These are phyloP conservation scores for Linnemannia schmuckeri DNA, from an alignment of 192 early-diverging fungal species.

Conservation along the genomic window DNA sequence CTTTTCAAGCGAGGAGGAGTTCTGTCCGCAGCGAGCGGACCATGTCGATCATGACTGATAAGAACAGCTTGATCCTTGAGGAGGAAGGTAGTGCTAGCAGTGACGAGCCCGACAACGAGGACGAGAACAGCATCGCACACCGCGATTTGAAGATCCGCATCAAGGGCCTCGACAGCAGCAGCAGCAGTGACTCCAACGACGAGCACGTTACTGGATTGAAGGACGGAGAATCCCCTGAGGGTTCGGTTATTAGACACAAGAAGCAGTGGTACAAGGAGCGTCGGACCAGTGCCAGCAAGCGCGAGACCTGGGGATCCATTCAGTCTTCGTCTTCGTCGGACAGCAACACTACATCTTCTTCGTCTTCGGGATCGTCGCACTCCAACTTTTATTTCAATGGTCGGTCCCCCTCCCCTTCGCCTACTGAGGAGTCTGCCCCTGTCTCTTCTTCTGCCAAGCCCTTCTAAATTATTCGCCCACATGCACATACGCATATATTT, in stretches of 20 bases:
- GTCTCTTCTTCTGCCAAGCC: background rate
- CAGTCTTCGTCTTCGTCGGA: conserved; percentile 43
- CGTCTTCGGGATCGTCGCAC: conserved; percentile 42
- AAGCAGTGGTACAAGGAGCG: conserved; percentile 35
- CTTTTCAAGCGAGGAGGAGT: background rate
- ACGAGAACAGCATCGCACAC: background rate
- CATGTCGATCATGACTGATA: conserved; percentile 37
- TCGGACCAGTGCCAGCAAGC: background rate
- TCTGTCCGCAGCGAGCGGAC: conserved; percentile 26
- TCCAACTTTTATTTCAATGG: conserved; percentile 51
- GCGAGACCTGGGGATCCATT: conserved; percentile 41
- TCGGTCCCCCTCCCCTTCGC: conserved; percentile 45
- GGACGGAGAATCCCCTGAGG: background rate
- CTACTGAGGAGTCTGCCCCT: conserved; percentile 32
- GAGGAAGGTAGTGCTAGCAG: background rate
- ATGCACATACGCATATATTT: too few relatives aligned
- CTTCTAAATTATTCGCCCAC: conserved; percentile 11
- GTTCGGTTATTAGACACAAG: background rate
- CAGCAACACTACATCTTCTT: conserved; percentile 22
- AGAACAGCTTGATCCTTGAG: background rate
- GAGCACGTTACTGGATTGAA: background rate
- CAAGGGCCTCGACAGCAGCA: background rate
- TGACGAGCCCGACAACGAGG: background rate
- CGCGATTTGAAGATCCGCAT: background rate
- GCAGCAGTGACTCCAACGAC: background rate